A percentile compares a stretch with the other conserved stretches of the same genome.
These are phyloP conservation scores for Chlorencoelia australis DNA, from an alignment of 2,329 filamentous ascomycete genomes.

Conservation along the genomic window DNA sequence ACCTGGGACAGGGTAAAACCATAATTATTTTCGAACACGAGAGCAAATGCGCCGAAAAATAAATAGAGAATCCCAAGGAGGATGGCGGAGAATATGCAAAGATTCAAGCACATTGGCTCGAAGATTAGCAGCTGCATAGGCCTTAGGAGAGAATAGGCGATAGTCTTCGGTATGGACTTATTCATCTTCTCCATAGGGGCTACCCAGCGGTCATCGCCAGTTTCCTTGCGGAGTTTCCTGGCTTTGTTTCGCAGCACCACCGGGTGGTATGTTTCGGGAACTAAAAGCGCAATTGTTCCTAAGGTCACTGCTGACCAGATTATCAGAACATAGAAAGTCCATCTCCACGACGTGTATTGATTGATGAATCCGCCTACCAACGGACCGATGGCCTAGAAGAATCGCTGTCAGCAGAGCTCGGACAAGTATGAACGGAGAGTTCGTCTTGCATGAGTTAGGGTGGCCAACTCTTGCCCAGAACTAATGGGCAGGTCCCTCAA, in stretches of 20 bases:
- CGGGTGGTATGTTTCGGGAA: constrained; percentile 83
- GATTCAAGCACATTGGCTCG: constrained; percentile 76
- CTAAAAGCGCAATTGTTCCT: constrained; percentile 54
- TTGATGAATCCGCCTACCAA: constrained; percentile 75
- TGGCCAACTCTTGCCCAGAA: too few species aligned
- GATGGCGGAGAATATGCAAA: constrained; percentile 75
- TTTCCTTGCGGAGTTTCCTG: constrained; percentile 56
- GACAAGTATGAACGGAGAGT: too few species aligned
- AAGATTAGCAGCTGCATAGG: constrained; percentile 64
- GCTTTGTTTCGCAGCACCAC: constrained; percentile 68
- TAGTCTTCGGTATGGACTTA: constrained; percentile 53
- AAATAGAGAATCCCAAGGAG: constrained; percentile 83
- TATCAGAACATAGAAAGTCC: constrained; percentile 75
- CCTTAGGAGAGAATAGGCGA: constrained; percentile 50
- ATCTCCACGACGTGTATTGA: constrained; percentile 62
- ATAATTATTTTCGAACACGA: constrained; percentile 67
- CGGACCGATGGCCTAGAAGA: too few species aligned
- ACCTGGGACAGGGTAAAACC: constrained; percentile 70
- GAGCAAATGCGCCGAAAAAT: constrained; percentile 79
- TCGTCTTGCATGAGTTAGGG: too few species aligned
- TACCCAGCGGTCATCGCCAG: constrained; percentile 65
- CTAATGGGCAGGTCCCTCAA: too few species aligned
- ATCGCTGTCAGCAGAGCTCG: too few species aligned
- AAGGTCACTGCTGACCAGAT: constrained; percentile 69
- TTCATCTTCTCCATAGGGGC: constrained; percentile 67